These are phyloP conservation scores for Mrakia gelida DNA, from an alignment of 768 basidiomycete genomes.

Conservation along the genomic window DNA sequence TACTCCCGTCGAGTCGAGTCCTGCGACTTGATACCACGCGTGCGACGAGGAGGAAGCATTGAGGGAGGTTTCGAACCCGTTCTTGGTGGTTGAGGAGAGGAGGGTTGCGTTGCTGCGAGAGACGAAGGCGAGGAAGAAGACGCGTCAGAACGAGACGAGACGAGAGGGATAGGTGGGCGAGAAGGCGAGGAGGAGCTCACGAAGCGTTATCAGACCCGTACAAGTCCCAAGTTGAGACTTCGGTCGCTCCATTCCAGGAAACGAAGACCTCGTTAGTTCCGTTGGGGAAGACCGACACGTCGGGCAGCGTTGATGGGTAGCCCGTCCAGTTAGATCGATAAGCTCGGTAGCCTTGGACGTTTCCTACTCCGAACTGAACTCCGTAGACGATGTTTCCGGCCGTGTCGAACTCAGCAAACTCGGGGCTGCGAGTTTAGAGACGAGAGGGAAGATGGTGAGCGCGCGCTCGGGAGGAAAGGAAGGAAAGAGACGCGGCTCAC, in stretches of 20 bases:
- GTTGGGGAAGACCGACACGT: slow-evolving; percentile 29
- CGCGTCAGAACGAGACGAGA: background rate
- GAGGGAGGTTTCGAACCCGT: slow-evolving; percentile 35
- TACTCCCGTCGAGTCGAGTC: background rate
- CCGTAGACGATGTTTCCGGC: slow-evolving; percentile 35
- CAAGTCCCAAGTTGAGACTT: slow-evolving; percentile 33
- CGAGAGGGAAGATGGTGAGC: background rate
- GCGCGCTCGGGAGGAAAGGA: too few species aligned
- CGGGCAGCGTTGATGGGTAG: slow-evolving; percentile 32
- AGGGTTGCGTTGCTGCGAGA: background rate
- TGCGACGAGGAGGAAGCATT: background rate
- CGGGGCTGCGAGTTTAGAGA: background rate
- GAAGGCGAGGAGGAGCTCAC: background rate
- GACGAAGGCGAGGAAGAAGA: too few species aligned
- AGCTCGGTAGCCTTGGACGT: slow-evolving; percentile 39
- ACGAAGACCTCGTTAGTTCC: slow-evolving; percentile 30
- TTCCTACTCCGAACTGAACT: slow-evolving; percentile 35
- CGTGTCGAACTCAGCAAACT: slow-evolving; percentile 34
- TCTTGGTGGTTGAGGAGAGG: slow-evolving; percentile 26
- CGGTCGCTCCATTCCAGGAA: slow-evolving; percentile 42
- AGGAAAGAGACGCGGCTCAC: too few species aligned
- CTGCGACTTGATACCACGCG: slow-evolving; percentile 23
- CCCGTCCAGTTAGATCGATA: slow-evolving; percentile 35
- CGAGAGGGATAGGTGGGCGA: background rate
- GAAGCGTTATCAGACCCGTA: slow-evolving; percentile 32